These are phyloP conservation scores for Retiboletus flavoniger DNA, from an alignment of 1,284 basidiomycete genomes.

Conservation along the genomic window DNA sequence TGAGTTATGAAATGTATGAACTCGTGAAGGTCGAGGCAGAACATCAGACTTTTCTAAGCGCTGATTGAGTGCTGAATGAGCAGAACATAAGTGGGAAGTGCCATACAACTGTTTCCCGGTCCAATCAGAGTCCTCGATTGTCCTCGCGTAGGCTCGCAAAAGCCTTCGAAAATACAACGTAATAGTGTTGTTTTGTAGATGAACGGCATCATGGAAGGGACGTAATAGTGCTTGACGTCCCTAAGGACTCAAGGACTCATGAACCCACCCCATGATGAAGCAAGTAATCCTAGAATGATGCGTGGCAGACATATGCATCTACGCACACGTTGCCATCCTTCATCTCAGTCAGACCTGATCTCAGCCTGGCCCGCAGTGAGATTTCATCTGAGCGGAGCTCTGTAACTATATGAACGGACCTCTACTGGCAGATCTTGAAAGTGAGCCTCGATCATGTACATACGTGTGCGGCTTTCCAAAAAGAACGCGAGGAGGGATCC, in stretches of 20 bases:
- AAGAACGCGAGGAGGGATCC: conserved; percentile 22
- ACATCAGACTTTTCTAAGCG: too few species aligned
- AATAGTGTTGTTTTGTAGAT: too few species aligned
- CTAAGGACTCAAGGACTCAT: conserved; percentile 20
- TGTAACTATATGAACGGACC: conserved; percentile 35
- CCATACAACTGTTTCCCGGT: too few species aligned
- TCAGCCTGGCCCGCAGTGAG: conserved; percentile 32
- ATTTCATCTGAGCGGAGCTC: conserved; percentile 36
- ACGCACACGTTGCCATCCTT: conserved; percentile 29
- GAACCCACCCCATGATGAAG: conserved; percentile 26
- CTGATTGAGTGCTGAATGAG: too few species aligned
- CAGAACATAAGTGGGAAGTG: too few species aligned
- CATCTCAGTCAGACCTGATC: conserved; percentile 32
- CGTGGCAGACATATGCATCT: conserved; percentile 29
- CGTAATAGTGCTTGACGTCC: conserved; percentile 34
- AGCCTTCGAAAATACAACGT: too few species aligned
- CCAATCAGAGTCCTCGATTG: too few species aligned
- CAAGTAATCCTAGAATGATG: conserved; percentile 19
- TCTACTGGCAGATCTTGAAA: conserved; percentile 33
- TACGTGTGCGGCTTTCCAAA: conserved; percentile 25
- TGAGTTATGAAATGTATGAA: conserved; percentile 34
- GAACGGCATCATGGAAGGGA: conserved; percentile 26
- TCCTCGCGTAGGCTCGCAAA: too few species aligned
- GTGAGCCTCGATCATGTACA: conserved; percentile 32
- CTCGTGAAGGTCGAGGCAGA: conserved; percentile 26